phyloP scores from a whole-genome alignment of 2,329 filamentous ascomycete genomes.

The Fusarium miscanthi region DNA sequence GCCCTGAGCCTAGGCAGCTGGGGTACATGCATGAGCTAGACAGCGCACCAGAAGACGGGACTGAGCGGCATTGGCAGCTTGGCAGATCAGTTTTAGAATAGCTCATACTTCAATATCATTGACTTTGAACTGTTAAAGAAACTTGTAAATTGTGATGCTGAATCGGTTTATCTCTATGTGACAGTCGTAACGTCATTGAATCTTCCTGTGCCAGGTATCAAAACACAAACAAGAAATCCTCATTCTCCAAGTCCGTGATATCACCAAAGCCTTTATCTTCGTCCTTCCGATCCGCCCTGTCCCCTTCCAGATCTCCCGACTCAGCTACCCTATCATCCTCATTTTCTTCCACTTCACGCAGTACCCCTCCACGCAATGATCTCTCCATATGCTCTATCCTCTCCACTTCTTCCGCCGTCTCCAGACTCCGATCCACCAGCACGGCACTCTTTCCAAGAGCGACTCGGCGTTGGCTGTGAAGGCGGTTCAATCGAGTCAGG shows the following conservation, averaged over 20 bases:
- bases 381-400: conserved; percentile 49
- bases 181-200: neutral
- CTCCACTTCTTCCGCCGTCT: conserved; percentile 57
- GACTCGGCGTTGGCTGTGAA: conserved; percentile 64
- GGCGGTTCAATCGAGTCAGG: conserved; percentile 64
- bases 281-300: conserved; percentile 7
- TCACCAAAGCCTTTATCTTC: conserved; percentile 55
- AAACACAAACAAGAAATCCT: conserved; percentile 72
- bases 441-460: conserved; percentile 69
- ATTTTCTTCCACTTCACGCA: conserved; percentile 5
- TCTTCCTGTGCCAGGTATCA: conserved; percentile 21
- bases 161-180: neutral
- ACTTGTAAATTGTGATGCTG: neutral
- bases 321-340: conserved; percentile 19
- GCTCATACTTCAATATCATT: neutral
- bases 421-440: conserved; percentile 69
- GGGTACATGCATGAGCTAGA: conserved; percentile 4
- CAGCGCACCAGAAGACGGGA: conserved; percentile 3
- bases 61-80: conserved; percentile 17
- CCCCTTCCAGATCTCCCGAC: conserved; percentile 21
- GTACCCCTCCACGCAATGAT: conserved; percentile 23
- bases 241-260: conserved; percentile 69
- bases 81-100: neutral
- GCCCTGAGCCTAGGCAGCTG: neutral
- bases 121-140: neutral